Evolutionary conservation across 495 filamentous ascomycete species (phyloP).

Genomic region (Emericellopsis terricola): DNA sequence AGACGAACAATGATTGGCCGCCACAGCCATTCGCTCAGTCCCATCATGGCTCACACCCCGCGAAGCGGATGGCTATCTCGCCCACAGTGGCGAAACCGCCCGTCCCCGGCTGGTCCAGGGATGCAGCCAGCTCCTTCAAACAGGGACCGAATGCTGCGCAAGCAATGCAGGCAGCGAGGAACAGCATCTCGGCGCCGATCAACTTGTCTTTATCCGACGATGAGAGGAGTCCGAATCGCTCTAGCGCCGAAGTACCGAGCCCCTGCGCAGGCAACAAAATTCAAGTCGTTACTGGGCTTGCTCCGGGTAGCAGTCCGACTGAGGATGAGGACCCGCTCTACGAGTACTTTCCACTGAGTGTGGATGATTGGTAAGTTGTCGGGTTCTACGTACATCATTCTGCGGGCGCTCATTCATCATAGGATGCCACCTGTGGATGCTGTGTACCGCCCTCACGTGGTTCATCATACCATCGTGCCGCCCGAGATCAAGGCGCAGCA

Average conservation of each 20-base stretch:
- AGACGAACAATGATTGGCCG: slow-evolving; percentile 1
- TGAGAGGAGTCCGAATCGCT: slow-evolving; percentile 34
- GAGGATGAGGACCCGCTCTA: slow-evolving; percentile 70
- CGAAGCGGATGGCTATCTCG: slow-evolving; percentile 18
- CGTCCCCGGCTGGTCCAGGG: slow-evolving; percentile 13
- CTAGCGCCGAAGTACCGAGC: slow-evolving; percentile 18
- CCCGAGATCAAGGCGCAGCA: slow-evolving; percentile 56
- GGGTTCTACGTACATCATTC: slow-evolving; percentile 1
- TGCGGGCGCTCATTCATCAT: too few relatives aligned
- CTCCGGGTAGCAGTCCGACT: slow-evolving; percentile 31
- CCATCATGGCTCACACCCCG: slow-evolving; percentile 8
- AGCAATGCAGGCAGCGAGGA: too few relatives aligned
- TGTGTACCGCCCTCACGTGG: slow-evolving; percentile 81
- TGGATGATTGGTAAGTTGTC: slow-evolving; percentile 59
- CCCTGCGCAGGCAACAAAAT: slow-evolving; percentile 17
- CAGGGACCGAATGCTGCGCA: not conserved
- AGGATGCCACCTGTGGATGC: slow-evolving; percentile 77
- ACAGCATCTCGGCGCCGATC: slow-evolving; percentile 33
- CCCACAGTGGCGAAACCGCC: slow-evolving; percentile 15
- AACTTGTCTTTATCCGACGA: slow-evolving; percentile 62
- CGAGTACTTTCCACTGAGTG: slow-evolving; percentile 76
- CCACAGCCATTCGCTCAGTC: slow-evolving; percentile 8
- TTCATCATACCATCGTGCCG: slow-evolving; percentile 70
- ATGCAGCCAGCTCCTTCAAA: not conserved
- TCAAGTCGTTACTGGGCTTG: slow-evolving; percentile 13